phyloP scores from a whole-genome alignment of 768 basidiomycete species.

The Lentinula aciculospora region DNA sequence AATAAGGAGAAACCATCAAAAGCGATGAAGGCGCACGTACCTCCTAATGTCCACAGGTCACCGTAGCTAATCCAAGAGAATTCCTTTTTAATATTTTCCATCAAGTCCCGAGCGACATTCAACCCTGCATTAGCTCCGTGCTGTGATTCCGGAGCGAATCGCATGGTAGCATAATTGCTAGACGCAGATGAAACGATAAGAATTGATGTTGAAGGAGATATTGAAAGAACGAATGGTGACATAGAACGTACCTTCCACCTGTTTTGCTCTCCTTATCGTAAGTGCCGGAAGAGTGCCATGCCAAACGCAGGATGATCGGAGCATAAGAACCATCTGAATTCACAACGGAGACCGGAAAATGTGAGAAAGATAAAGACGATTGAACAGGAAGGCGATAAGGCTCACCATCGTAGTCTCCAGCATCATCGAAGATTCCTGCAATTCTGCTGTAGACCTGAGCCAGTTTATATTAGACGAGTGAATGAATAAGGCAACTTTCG shows the following conservation, averaged over 20 bases:
- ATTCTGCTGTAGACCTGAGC: slow-evolving; percentile 85
- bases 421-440: slow-evolving; percentile 69
- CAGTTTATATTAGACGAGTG: slow-evolving; percentile 3
- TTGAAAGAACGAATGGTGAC: slow-evolving; percentile 5
- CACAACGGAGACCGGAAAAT: not conserved
- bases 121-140: slow-evolving; percentile 86
- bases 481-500: not conserved
- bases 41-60: slow-evolving; percentile 94
- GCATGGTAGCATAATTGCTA: slow-evolving; percentile 98
- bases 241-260: slow-evolving; percentile 64
- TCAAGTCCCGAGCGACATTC: slow-evolving; percentile 68
- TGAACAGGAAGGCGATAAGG: slow-evolving; percentile 4
- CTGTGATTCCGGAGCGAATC: slow-evolving; percentile 82
- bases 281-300: slow-evolving; percentile 93
- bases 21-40: slow-evolving; percentile 72
- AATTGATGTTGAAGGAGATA: not conserved
- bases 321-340: slow-evolving; percentile 81
- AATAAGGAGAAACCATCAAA: slow-evolving; percentile 29
- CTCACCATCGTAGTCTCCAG: slow-evolving; percentile 83
- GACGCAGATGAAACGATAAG: slow-evolving; percentile 7
- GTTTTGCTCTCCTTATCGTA: slow-evolving; percentile 76
- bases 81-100: slow-evolving; percentile 85
- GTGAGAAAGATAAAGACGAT: slow-evolving; percentile 8
- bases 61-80: slow-evolving; percentile 95
- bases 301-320: slow-evolving; percentile 83